Evolutionary conservation across 345 rosid species (phyloP), one percentile per base, ranked within the genome.

Genomic region (Populus ilicifolia): DNA sequence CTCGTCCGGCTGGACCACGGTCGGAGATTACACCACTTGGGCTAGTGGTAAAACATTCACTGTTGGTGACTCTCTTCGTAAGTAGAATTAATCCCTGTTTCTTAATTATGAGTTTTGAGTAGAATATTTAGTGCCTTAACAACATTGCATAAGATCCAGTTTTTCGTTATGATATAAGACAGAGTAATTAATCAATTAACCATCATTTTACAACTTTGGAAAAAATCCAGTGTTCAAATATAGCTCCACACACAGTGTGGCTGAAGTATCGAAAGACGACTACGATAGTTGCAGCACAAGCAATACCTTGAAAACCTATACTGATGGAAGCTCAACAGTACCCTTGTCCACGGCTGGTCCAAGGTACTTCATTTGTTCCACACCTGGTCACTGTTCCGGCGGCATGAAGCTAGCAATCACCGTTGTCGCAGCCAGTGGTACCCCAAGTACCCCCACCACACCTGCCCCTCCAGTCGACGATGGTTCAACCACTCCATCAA

Each of bases 341-440:
- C 11, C 71, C 25, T 76, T 90, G 3, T 36, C 69, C 13, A 43
- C 10, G 3, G 0, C 87, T 2, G 94, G 94, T 29, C 0, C 80
- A 0, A 71, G n/a, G 79, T 84, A 87, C 69, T 90, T 90, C 85
- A 76, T 86, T 25, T 90, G 94, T 70, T 87, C 94, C n/a, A 77
- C 86, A 0, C 0, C 0, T 0, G 89, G 90, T 36, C 91, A 90
- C 36, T 90, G 90, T 43, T 4, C 59, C 16, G 14, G 67, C 0
- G 94, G 91, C 74, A 90, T 90, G 94, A 90, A 87, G 83, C 77
- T 90, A 1, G 62, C 83, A 1, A 20, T 90, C 54, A 82, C 8
- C n/a, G 89, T 87, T 2, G 71, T 61, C 18, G 88, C 84, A 18
- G 74, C 75, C 69, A 48, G 30, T 71, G 39, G 18, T 64, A 23